Conservation (phyloP, 805 yeast species). For the Ogataea populi-albae region DNA sequence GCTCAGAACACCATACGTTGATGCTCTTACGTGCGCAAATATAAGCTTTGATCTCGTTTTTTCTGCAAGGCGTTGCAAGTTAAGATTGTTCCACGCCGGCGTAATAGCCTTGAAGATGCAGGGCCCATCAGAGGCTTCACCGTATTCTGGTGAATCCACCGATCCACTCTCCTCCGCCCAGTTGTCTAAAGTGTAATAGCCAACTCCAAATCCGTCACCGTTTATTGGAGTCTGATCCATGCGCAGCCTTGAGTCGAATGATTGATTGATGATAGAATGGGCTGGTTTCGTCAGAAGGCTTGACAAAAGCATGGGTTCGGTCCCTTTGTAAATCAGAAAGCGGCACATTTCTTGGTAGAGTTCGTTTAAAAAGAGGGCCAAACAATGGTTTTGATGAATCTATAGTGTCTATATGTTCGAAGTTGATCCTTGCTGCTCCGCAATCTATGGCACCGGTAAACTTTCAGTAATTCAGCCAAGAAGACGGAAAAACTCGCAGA, state of each 20-base stretch:
- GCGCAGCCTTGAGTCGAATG: conserved; percentile 85
- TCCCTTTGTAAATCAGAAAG: conserved; percentile 87
- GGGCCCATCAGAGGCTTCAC: conserved; percentile 55
- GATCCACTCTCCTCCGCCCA: conserved; percentile 30
- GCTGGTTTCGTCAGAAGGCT: conserved; percentile 92
- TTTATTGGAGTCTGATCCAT: conserved; percentile 90
- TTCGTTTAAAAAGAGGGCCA: no score
- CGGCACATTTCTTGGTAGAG: no score
- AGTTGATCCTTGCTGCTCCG: no score
- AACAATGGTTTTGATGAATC: no score
- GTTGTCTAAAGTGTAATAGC: conserved; percentile 71
- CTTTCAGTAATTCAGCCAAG: no score
- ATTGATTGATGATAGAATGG: conserved; percentile 94
- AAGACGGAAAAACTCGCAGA: no score
- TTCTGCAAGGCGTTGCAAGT: conserved; percentile 78
- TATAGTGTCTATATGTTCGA: no score
- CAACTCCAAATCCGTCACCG: conserved; percentile 98
- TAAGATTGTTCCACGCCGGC: conserved; percentile 97
- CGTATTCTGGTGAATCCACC: conserved; percentile 3
- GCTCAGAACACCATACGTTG: conserved; percentile 89
- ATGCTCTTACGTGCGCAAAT: conserved; percentile 95
- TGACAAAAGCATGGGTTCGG: conserved; percentile 81
- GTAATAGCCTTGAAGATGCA: conserved; percentile 94
- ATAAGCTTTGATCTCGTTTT: conserved; percentile 82
- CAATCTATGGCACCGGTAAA: no score